Conservation (phyloP, 495 filamentous ascomycete species). For the Penicillium angulare region DNA sequence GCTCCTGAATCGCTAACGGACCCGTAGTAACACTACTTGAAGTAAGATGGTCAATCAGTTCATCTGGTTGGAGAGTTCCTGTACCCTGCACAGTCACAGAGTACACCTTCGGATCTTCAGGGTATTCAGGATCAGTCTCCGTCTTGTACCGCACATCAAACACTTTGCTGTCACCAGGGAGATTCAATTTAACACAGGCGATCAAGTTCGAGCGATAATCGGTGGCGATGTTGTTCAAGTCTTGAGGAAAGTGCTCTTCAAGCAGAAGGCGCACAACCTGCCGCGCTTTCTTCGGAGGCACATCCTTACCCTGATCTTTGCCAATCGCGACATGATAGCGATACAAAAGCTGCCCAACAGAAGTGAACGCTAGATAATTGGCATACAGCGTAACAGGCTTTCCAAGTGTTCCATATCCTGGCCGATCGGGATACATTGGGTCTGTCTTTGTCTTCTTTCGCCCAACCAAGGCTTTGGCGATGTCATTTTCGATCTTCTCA, state of each 20-base stretch:
- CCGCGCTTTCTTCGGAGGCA: conserved; percentile 49
- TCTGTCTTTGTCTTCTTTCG: conserved; percentile 9
- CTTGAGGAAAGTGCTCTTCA: conserved; percentile 31
- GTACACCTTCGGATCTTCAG: conserved; percentile 40
- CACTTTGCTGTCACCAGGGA: conserved; percentile 11
- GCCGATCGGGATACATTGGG: conserved; percentile 42
- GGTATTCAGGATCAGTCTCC: conserved; percentile 42
- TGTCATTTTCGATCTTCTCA: conserved; percentile 28
- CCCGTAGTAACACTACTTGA: conserved; percentile 44
- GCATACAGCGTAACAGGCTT: conserved; percentile 53
- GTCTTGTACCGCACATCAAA: conserved; percentile 42
- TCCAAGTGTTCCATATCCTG: conserved; percentile 59
- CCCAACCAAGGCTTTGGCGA: conserved; percentile 25
- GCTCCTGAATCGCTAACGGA: conserved; percentile 37
- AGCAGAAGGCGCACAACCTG: conserved; percentile 54
- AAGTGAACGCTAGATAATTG: conserved; percentile 60
- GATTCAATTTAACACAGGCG: conserved; percentile 32
- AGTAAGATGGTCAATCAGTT: conserved; percentile 53
- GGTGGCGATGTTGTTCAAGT: conserved; percentile 44
- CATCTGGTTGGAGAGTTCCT: conserved; percentile 42
- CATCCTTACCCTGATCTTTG: conserved; percentile 23
- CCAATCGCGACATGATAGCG: conserved; percentile 36
- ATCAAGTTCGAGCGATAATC: conserved; percentile 58
- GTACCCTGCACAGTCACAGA: conserved; percentile 43
- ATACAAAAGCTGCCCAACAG: conserved; percentile 32